Evolutionary conservation across 2,329 filamentous ascomycete genomes (phyloP).

Genomic region (Diplodia corticola): DNA sequence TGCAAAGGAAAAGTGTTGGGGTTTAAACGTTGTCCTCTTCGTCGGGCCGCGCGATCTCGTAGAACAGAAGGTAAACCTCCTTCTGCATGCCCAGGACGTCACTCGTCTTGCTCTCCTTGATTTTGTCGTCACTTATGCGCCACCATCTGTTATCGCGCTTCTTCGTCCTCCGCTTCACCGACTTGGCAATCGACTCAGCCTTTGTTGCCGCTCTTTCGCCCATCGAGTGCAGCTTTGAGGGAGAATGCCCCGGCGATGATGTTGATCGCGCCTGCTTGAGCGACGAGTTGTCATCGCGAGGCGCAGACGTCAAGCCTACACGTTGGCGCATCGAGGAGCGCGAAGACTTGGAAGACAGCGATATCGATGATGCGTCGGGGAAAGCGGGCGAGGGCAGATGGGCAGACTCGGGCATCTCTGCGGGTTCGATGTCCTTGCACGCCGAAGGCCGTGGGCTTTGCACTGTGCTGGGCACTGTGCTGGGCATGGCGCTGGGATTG

Average conservation of each 20-base stretch:
- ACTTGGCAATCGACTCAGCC: conserved; percentile 48
- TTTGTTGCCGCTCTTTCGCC: conserved; percentile 30
- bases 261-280: conserved; percentile 19
- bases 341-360: conserved; percentile 17
- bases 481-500: conserved; percentile 46
- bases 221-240: conserved; percentile 12
- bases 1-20: neutral
- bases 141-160: conserved; percentile 80
- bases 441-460: conserved; percentile 29
- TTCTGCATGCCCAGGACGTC: conserved; percentile 92
- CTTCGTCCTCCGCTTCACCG: conserved; percentile 53
- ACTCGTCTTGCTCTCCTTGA: conserved; percentile 88
- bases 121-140: conserved; percentile 96
- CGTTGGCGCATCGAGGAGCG: conserved; percentile 19
- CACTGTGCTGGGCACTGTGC: conserved; percentile 45
- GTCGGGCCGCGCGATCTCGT: conserved; percentile 67
- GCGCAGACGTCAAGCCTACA: neutral
- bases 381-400: conserved; percentile 9
- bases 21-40: conserved; percentile 13
- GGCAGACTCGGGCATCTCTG: conserved; percentile 3
- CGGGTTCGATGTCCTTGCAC: conserved; percentile 30
- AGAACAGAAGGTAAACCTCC: conserved; percentile 95
- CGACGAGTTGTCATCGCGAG: conserved; percentile 22
- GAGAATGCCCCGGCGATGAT: neutral
- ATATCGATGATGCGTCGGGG: conserved; percentile 1